A percentile compares a stretch with the other conserved stretches of the same genome.
These are phyloP conservation scores for Brettanomyces nanus DNA, from an alignment of 805 yeast species.

Conservation along the genomic window DNA sequence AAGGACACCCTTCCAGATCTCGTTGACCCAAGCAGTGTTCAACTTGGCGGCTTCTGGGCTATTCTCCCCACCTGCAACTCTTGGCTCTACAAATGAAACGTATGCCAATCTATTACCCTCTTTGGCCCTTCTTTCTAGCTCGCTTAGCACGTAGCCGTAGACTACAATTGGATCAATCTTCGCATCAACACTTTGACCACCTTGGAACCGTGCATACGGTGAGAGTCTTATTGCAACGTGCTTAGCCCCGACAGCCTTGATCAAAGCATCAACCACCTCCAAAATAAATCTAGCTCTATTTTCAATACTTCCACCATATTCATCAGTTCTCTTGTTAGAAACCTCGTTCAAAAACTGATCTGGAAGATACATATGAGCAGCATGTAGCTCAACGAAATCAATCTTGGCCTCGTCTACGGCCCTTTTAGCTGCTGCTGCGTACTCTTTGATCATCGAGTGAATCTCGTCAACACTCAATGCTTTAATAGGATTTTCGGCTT, in stretches of 20 bases:
- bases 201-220: constrained; percentile 36
- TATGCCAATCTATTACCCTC: constrained; percentile 20
- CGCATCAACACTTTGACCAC: constrained; percentile 25
- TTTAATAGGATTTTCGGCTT: constrained; percentile 37
- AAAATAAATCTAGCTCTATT: constrained; percentile 32
- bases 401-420: constrained; percentile 31
- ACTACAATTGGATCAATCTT: constrained; percentile 15
- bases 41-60: constrained; percentile 5
- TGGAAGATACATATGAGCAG: constrained; percentile 33
- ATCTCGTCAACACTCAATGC: constrained; percentile 34
- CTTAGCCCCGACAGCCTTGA: constrained; percentile 43
- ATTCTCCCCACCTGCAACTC: constrained; percentile 17
- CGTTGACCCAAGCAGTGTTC: constrained; percentile 10
- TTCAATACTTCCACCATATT: constrained; percentile 37
- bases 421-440: constrained; percentile 35
- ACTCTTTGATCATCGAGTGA: constrained; percentile 32
- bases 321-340: constrained; percentile 32
- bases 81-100: constrained; percentile 25
- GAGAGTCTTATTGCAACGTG: constrained; percentile 41
- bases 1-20: constrained; percentile 17
- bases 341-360: constrained; percentile 32
- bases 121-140: constrained; percentile 31
- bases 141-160: constrained; percentile 31
- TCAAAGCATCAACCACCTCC: constrained; percentile 43
- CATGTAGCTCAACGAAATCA: constrained; percentile 35